Conservation (phyloP, 805 yeast genomes). For the Saturnispora silvae region DNA sequence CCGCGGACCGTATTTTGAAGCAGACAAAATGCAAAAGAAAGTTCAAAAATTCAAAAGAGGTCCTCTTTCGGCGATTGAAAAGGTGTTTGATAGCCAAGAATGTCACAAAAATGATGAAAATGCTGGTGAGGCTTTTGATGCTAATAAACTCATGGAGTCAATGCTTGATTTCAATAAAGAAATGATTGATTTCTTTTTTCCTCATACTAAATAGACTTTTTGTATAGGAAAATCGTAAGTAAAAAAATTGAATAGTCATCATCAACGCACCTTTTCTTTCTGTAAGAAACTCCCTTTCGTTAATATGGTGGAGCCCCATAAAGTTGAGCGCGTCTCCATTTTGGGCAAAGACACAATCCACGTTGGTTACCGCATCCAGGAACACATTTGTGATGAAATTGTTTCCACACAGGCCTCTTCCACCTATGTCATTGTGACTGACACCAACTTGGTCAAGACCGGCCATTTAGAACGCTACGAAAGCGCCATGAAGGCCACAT, state of each 20-base stretch:
- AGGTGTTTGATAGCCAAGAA: too few species aligned
- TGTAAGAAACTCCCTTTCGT: neutral
- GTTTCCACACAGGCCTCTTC: constrained; percentile 61
- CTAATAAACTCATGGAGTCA: neutral
- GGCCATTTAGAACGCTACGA: constrained; percentile 44
- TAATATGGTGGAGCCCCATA: constrained; percentile 4
- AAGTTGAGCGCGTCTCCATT: constrained; percentile 50
- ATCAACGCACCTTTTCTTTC: neutral
- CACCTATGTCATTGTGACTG: constrained; percentile 87
- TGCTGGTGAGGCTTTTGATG: neutral
- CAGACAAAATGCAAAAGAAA: neutral
- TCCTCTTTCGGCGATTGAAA: too few species aligned
- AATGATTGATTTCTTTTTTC: too few species aligned
- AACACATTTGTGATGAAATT: constrained; percentile 62
- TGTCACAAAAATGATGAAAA: too few species aligned
- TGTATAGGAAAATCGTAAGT: too few species aligned
- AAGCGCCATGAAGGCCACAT: constrained; percentile 30
- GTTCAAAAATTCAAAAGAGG: neutral
- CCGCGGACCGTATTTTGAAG: neutral
- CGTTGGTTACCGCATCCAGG: constrained; percentile 75
- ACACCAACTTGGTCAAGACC: constrained; percentile 63
- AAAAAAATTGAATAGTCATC: neutral
- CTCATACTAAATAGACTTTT: too few species aligned
- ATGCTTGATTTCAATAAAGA: neutral
- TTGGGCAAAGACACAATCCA: constrained; percentile 78